Evolutionary conservation across 2,329 filamentous ascomycete genomes (phyloP), one percentile per base, ranked within the genome.

Genomic region (Exophiala sideris): DNA sequence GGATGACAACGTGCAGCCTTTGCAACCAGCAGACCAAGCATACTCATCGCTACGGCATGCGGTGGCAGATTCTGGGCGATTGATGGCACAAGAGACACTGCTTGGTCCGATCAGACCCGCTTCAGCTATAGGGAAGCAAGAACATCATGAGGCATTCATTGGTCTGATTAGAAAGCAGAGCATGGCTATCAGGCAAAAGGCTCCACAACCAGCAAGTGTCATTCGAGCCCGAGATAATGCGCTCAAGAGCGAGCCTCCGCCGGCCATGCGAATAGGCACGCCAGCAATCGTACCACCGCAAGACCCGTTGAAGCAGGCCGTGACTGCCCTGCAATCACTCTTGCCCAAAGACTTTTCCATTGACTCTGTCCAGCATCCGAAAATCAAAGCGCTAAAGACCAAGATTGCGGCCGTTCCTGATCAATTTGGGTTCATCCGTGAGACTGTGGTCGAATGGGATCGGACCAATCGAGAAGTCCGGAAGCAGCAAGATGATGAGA

Each of bases 31-130:
- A 20, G 73, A 75, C 53, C 67, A 77, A 62, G 74, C 73, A 8
- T 78, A 78, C 57, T 76, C 74, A 18, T 74, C 71, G 29, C 61
- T 77, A 52, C 71, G 75, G 16, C 71, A 75, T 50, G 74, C 73
- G 18, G 72, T 70, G 41, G 69, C 68, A 5, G 73, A 74, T 42
- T 75, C 70, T 54, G 73, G 73, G 34, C 68, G 74, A 52, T 62
- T 73, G 39, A 71, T 76, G 69, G 67, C 70, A 36, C 68, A 71
- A 44, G 66, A 65, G 11, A 42, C 54, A 36, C 12, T 56, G 32
- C 50, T 54, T 34, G 64, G 65, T 4, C 16, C 56, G 59, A 18
- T 50, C 60, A 18, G 60, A 47, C 45, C 63, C 62, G 16, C 53
- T 54, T 47, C 58, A 52, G 33, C 52, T 62, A 51, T 56, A 59